Evolutionary conservation across 2,329 filamentous ascomycete species (phyloP), one percentile per base, ranked within the genome.

Genomic region (Clonostachys byssicola): DNA sequence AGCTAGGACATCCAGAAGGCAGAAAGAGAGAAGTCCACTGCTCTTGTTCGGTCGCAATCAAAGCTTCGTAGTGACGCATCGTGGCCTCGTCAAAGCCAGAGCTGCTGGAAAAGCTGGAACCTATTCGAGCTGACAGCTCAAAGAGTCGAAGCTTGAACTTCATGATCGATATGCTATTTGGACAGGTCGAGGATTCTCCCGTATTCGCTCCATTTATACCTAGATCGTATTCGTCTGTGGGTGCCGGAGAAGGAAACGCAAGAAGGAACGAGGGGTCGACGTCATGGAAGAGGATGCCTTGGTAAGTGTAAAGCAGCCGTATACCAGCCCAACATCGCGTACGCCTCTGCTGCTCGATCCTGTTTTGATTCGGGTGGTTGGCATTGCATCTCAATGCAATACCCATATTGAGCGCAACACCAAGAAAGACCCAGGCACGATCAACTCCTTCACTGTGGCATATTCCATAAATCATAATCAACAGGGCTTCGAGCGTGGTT

Each of bases 271-370:
- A 49, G 6, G 51, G 5, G 30, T 54, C 50, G 8, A 49, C 41
- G 42, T 55, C 53, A 6, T 50, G 45, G 44, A 51, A 55, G 2
- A 54, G 39, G 10, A 55, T 20, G 6, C 48, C 49, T 38, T 55
- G 53, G 20, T 49, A 40, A 3, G 49, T 54, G 17, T 56, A 48
- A 1, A 56, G 46, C 6, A 51, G 48, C 23, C 54, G 35, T 6
- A 56, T 48, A 14, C 51, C 54, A 5, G 51, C 49, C 54, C 54
- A 56, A 30, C 54, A 54, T 6, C 54, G 52, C 12, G 52, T 46
- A 4, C 51, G 51, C 5, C 54, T 40, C 35, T 56, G 51, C 10
- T 23, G 42, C 34, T 53, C 44, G n/a, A 54, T 47, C 12, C 18
- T 47, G 16, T 47, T 44, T 2, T 43, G 33, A 1, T 46, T 40